Percentiles rank a stretch among this genome's conserved stretches.
Conservation (phyloP, 1,284 basidiomycete species). For the Thelephora terrestris region DNA sequence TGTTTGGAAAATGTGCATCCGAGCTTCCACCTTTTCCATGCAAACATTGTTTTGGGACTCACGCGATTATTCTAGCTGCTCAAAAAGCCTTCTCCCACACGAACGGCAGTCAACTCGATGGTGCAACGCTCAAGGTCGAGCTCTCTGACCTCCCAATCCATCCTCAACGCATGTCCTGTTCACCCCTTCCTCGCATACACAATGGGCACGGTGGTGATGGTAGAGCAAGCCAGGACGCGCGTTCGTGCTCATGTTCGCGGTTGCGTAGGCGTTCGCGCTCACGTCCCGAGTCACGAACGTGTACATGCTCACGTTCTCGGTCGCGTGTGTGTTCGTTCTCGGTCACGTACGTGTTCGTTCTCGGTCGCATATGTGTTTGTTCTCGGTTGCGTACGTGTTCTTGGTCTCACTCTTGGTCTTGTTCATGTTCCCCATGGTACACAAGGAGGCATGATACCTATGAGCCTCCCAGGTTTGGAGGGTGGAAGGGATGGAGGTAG, state of each 20-base stretch:
- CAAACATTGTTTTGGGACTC: neutral
- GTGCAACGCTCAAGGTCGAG: no score
- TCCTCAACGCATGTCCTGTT: constrained; percentile 25
- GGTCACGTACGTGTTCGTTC: no score
- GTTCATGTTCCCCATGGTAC: constrained; percentile 22
- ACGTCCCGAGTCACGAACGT: no score
- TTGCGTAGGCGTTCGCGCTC: no score
- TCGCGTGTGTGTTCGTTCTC: no score
- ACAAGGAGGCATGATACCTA: constrained; percentile 24
- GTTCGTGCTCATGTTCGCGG: constrained; percentile 25
- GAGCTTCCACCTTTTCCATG: constrained; percentile 1
- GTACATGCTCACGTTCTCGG: no score
- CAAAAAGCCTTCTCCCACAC: no score
- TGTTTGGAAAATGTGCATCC: constrained; percentile 76
- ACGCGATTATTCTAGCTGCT: constrained; percentile 40
- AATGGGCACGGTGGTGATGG: constrained; percentile 41
- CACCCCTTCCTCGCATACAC: constrained; percentile 33
- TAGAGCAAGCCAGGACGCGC: constrained; percentile 14
- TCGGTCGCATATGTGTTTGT: no score
- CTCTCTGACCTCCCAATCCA: no score
- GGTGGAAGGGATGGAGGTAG: constrained; percentile 25
- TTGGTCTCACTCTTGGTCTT: constrained; percentile 25
- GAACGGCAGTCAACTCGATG: no score
- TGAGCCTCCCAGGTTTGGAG: no score
- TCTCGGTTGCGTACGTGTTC: constrained; percentile 39